These are phyloP conservation scores for Penicillium rolfsii DNA, from an alignment of 2,329 filamentous ascomycete species.

Conservation along the genomic window DNA sequence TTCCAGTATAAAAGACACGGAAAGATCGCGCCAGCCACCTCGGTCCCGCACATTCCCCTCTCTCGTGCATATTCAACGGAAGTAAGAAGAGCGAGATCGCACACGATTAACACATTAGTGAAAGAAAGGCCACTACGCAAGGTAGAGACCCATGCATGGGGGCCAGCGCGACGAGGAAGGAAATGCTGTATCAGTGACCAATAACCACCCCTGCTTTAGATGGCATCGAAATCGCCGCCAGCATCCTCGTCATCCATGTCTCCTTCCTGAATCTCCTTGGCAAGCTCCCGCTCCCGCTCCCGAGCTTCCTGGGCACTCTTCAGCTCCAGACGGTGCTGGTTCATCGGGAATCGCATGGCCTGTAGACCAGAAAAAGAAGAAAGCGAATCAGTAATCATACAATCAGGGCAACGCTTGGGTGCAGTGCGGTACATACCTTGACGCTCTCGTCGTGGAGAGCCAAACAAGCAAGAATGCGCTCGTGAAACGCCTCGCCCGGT, in stretches of 20 bases:
- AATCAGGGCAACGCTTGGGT: neutral
- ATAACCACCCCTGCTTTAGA: slow-evolving; percentile 59
- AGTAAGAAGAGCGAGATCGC: slow-evolving; percentile 27
- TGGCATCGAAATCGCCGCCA: slow-evolving; percentile 92
- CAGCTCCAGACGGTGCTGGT: slow-evolving; percentile 93
- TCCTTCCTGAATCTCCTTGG: slow-evolving; percentile 97
- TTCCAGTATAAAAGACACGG: slow-evolving; percentile 35
- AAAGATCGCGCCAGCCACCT: slow-evolving; percentile 33
- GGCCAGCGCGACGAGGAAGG: slow-evolving; percentile 17
- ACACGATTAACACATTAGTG: slow-evolving; percentile 36
- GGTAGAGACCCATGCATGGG: slow-evolving; percentile 22
- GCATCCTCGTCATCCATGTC: slow-evolving; percentile 97
- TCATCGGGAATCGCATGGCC: slow-evolving; percentile 99
- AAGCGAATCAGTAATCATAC: slow-evolving; percentile 23
- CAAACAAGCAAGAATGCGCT: slow-evolving; percentile 89
- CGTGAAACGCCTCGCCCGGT: slow-evolving; percentile 95
- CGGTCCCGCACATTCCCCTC: slow-evolving; percentile 31
- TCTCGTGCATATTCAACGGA: slow-evolving; percentile 33
- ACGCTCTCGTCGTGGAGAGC: slow-evolving; percentile 95
- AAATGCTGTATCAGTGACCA: slow-evolving; percentile 28
- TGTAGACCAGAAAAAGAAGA: slow-evolving; percentile 39
- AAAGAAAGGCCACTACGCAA: slow-evolving; percentile 26
- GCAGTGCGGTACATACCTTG: slow-evolving; percentile 65
- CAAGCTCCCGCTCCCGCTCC: slow-evolving; percentile 93
- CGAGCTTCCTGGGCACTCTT: slow-evolving; percentile 99